Conservation (phyloP, 805 yeast genomes). For the Lachancea thermotolerans region DNA sequence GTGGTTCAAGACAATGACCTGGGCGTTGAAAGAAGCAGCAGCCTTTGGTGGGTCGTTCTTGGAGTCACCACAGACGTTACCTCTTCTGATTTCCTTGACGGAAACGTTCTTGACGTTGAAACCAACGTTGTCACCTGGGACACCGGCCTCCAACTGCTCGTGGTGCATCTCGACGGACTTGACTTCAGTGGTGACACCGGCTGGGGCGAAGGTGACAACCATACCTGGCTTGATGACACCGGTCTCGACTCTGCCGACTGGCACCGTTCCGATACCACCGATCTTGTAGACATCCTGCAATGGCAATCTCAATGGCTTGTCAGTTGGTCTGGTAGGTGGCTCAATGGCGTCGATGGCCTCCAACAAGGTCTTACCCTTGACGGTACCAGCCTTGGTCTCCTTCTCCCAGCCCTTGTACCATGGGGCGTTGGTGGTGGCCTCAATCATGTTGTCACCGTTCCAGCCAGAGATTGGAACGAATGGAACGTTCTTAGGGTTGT, state of each 20-base stretch:
- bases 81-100: constrained; percentile 84
- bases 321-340: constrained; percentile 75
- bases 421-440: constrained; percentile 71
- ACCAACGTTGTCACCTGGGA: constrained; percentile 89
- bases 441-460: constrained; percentile 92
- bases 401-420: constrained; percentile 85
- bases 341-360: constrained; percentile 81
- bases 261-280: constrained; percentile 89
- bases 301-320: constrained; percentile 84
- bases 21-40: constrained; percentile 74
- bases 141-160: constrained; percentile 70
- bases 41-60: constrained; percentile 84
- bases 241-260: constrained; percentile 91
- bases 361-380: constrained; percentile 74
- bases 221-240: constrained; percentile 89
- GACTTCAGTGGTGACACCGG: constrained; percentile 84
- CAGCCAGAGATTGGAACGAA: constrained; percentile 91
- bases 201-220: constrained; percentile 85
- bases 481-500: constrained; percentile 73
- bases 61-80: constrained; percentile 89
- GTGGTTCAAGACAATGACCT: constrained; percentile 82
- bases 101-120: constrained; percentile 89
- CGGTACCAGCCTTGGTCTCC: constrained; percentile 66
- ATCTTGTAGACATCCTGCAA: constrained; percentile 90
- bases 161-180: constrained; percentile 88